Base-by-base conservation (phyloP, 2,329 filamentous ascomycete genomes). In the Boeremia lycopersici region DNA sequence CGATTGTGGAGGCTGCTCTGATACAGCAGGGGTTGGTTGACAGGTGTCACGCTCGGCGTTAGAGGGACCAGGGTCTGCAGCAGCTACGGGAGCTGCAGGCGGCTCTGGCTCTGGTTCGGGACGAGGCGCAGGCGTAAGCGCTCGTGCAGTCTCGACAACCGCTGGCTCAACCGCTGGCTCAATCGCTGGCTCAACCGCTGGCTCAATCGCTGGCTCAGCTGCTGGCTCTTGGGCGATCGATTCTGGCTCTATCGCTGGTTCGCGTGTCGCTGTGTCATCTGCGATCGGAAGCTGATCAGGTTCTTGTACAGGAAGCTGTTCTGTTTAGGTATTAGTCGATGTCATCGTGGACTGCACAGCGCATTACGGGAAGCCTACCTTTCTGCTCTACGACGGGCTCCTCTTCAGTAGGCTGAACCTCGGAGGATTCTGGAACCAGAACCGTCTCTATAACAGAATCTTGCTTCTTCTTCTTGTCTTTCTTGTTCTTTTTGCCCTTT, bases 1-100 rank as follows among this genome's bases (percentile, higher is more conserved):
- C 48, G 63, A 61, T 59, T 39, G 48, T 15, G 48, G 53, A 40
- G 52, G 53, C 42, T 52, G 53, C 48, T 66, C 61, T 40, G 59
- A 56, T 26, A 50, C 48, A 48, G 50, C 55, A 52, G 60, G 57
- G 29, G 52, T 56, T 50, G 61, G 52, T 48, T 62, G 60, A 50
- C 59, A 60, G 53, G 53, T 59, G 50, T 50, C 53, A 38, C 55
- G 33, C 45, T 53, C 53, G 30, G 50, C 36, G 30, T 53, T 47
- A 43, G 57, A 49, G 15, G 42, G 54, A 42, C 44, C 48, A 23
- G 55, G 41, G 31, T 48, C 31, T 47, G 53, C 50, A 34, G 43
- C 52, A 54, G 38, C 53, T 35, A 47, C 47, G 41, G 53, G 47
- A 50, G 53, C 53, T 43, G 48, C 43, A 56, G 48, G 48, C 43